Base-by-base conservation (phyloP, 2,329 filamentous ascomycete species). In the Fusarium coicis region DNA sequence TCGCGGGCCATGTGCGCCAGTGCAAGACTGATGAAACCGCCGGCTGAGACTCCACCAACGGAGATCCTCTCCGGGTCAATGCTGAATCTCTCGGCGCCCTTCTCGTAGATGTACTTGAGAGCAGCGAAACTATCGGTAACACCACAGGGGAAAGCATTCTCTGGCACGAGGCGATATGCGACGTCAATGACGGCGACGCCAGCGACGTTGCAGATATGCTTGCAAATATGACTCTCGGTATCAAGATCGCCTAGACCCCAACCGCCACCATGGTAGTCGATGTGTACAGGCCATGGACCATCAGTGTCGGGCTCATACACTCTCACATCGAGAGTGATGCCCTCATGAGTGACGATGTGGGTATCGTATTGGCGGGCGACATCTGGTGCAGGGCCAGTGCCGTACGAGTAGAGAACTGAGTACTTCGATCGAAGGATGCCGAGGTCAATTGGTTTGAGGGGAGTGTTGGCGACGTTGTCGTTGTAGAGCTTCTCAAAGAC, bases 181-280 rank as follows among this genome's bases (percentile, higher is more conserved):
- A 65, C 84, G 71, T 87, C 85, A 60, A 89, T 81, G 34, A 88
- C 85, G 19, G 80, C 81, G 34, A 86, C 85, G 32, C 80, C 79
- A 28, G 83, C 83, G 50, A 82, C 79, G 34, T 80, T 78, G 76
- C 83, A 85, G 30, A 87, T 80, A 70, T 87, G 85, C 57, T 81
- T 80, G 81, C 85, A 87, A 62, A 87, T 84, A 70, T 86, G 83
- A 7, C 82, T 79, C 78, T 88, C 86, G 2, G 85, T 87, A 26
- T 85, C 83, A 18, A 87, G 78, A 66, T 86, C 86, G 4, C 86
- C 86, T 3, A 87, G 80, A 1, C 84, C 85, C 82, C 86, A 88
- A 34, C 83, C 84, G 28, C 86, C 86, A 23, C 86, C 86, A 66
- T 88, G 85, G 62, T 81, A 87, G 74, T 87, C 84, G 53, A 87